phyloP scores from a whole-genome alignment of 768 basidiomycete genomes.

The Gloeostereum incarnatum region DNA sequence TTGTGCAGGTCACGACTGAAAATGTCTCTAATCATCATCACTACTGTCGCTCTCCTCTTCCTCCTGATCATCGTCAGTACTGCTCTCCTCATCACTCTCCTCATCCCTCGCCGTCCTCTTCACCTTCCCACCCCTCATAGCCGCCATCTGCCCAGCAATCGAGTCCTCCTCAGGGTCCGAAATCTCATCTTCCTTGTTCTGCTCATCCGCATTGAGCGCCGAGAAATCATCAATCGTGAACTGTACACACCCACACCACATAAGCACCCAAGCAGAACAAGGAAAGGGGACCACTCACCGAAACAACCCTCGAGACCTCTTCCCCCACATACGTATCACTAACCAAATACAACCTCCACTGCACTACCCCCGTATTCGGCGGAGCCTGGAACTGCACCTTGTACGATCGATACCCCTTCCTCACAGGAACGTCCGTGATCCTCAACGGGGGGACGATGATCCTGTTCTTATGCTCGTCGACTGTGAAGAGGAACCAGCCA shows the following conservation, averaged over 20 bases:
- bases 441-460: conserved; percentile 83
- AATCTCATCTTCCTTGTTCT: conserved; percentile 80
- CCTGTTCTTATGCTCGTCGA: conserved; percentile 77
- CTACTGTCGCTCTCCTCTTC: conserved; percentile 49
- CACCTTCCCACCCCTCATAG: conserved; percentile 82
- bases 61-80: conserved; percentile 40
- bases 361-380: conserved; percentile 70
- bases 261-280: conserved; percentile 3
- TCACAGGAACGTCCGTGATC: conserved; percentile 69
- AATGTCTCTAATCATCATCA: conserved; percentile 30
- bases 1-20: neutral
- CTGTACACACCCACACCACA: conserved; percentile 30
- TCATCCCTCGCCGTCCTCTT: conserved; percentile 49
- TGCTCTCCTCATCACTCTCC: conserved; percentile 40
- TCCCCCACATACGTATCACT: conserved; percentile 88
- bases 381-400: conserved; percentile 96
- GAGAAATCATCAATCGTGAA: conserved; percentile 77
- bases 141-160: conserved; percentile 95
- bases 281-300: conserved; percentile 37
- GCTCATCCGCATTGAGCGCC: conserved; percentile 43
- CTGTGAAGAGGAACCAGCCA: conserved; percentile 86
- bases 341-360: conserved; percentile 80
- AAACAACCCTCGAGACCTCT: conserved; percentile 61
- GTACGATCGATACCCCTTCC: conserved; percentile 69
- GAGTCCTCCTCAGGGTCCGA: conserved; percentile 97